Evolutionary conservation across 345 rosid species (phyloP).

Genomic region (Salix brachista): DNA sequence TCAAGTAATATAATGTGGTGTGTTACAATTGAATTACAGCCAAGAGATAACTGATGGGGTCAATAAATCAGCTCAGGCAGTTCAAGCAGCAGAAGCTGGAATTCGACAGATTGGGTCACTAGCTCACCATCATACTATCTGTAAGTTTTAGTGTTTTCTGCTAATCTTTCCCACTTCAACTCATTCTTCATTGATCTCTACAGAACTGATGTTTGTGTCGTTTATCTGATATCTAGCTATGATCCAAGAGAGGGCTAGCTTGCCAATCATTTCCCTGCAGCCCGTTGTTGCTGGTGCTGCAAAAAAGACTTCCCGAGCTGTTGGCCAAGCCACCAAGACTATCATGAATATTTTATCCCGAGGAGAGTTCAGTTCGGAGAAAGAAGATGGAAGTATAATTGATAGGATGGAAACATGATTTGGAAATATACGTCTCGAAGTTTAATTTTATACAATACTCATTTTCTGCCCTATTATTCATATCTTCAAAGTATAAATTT

Average conservation of each 20-base stretch:
- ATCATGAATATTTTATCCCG: slow-evolving; percentile 59
- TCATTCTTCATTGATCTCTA: background rate
- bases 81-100: slow-evolving; percentile 89
- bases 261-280: slow-evolving; percentile 70
- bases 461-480: no score
- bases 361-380: slow-evolving; percentile 38
- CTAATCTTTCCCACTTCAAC: background rate
- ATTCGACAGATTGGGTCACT: slow-evolving; percentile 68
- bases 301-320: slow-evolving; percentile 68
- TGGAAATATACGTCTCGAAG: background rate
- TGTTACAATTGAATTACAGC: slow-evolving; percentile 33
- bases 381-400: slow-evolving; percentile 28
- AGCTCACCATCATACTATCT: slow-evolving; percentile 76
- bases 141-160: slow-evolving; percentile 34
- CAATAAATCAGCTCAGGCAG: slow-evolving; percentile 84
- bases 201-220: slow-evolving; percentile 8
- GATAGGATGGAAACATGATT: slow-evolving; percentile 38
- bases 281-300: slow-evolving; percentile 83
- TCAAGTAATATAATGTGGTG: background rate
- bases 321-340: slow-evolving; percentile 71
- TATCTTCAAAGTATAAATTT: no score
- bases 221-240: slow-evolving; percentile 52
- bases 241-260: slow-evolving; percentile 84
- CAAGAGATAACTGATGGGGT: slow-evolving; percentile 88
- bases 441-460: no score